Percentiles rank a stretch among this genome's conserved stretches.
These are phyloP conservation scores for Grosmannia penicillata DNA, from an alignment of 2,329 filamentous ascomycete genomes.

Conservation along the genomic window DNA sequence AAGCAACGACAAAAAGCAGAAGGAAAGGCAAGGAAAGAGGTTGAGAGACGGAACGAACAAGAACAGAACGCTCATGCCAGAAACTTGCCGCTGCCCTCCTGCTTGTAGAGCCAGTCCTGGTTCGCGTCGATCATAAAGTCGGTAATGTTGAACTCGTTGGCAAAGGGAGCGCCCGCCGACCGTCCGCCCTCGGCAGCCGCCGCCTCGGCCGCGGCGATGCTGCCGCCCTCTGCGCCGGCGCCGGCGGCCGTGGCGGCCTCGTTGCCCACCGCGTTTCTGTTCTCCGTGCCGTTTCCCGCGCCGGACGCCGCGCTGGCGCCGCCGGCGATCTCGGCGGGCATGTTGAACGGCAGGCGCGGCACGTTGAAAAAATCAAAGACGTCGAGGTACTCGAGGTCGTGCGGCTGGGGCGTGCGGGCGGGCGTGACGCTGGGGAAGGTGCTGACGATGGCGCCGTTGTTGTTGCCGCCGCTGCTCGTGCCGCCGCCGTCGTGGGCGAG, in stretches of 20 bases:
- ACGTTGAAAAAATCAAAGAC: conserved; percentile 95
- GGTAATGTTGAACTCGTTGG: conserved; percentile 61
- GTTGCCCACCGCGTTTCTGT: not conserved
- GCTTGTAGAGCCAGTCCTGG: conserved; percentile 60
- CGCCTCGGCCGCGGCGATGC: not conserved
- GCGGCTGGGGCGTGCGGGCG: conserved; percentile 55
- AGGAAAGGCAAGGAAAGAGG: not conserved
- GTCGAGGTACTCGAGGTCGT: conserved; percentile 80
- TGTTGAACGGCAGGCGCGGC: conserved; percentile 48
- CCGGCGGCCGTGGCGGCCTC: conserved; percentile 3
- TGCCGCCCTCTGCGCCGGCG: conserved; percentile 18
- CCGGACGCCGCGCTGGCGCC: conserved; percentile 18
- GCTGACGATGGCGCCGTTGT: conserved; percentile 19
- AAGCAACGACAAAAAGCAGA: not conserved
- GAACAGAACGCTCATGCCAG: conserved; percentile 5
- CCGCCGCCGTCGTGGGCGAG: conserved; percentile 9
- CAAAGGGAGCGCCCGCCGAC: conserved; percentile 12
- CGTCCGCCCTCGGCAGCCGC: not conserved
- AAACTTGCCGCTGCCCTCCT: conserved; percentile 19
- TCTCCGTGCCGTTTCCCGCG: conserved; percentile 18
- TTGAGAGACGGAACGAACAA: not conserved
- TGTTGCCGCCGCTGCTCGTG: not conserved
- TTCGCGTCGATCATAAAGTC: conserved; percentile 64
- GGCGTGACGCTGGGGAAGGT: conserved; percentile 40
- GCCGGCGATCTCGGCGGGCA: conserved; percentile 12